Evolutionary conservation across 2,329 filamentous ascomycete genomes (phyloP).

Genomic region (Geoglossum cookeanum): DNA sequence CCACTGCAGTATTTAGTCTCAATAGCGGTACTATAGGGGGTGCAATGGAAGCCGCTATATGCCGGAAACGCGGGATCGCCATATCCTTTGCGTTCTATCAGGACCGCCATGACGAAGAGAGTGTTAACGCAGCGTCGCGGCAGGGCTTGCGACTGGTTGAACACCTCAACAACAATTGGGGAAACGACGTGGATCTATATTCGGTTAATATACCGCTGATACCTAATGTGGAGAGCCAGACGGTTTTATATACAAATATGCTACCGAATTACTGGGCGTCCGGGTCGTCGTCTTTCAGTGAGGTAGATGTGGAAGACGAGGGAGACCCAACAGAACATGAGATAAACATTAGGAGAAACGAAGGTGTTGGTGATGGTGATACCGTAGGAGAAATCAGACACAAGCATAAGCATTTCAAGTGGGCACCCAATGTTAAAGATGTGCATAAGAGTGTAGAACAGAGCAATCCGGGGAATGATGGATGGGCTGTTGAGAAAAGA

Average conservation of each 20-base stretch:
- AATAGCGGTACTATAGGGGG: slow-evolving; percentile 62
- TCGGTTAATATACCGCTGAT: slow-evolving; percentile 78
- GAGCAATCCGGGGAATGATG: slow-evolving; percentile 66
- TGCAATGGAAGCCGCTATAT: slow-evolving; percentile 59
- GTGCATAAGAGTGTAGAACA: slow-evolving; percentile 76
- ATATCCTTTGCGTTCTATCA: slow-evolving; percentile 82
- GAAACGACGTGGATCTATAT: slow-evolving; percentile 60
- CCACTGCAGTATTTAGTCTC: slow-evolving; percentile 59
- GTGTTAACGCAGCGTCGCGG: slow-evolving; percentile 59
- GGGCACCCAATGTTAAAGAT: slow-evolving; percentile 73
- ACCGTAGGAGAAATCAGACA: slow-evolving; percentile 26
- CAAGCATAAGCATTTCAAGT: slow-evolving; percentile 80
- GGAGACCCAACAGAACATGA: slow-evolving; percentile 47
- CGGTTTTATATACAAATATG: slow-evolving; percentile 68
- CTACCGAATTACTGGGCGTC: slow-evolving; percentile 77
- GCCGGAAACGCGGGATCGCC: slow-evolving; percentile 52
- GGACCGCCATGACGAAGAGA: slow-evolving; percentile 59
- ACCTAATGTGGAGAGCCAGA: slow-evolving; percentile 49
- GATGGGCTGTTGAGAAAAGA: slow-evolving; percentile 78
- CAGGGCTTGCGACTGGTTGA: slow-evolving; percentile 64
- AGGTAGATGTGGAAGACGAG: slow-evolving; percentile 46
- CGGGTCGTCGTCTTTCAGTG: slow-evolving; percentile 65
- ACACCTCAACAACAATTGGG: slow-evolving; percentile 59
- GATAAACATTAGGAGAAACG: slow-evolving; percentile 45
- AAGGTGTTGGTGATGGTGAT: slow-evolving; percentile 24